phyloP scores from a whole-genome alignment of 2,329 filamentous ascomycete species.

The Clarireedia homoeocarpa region DNA sequence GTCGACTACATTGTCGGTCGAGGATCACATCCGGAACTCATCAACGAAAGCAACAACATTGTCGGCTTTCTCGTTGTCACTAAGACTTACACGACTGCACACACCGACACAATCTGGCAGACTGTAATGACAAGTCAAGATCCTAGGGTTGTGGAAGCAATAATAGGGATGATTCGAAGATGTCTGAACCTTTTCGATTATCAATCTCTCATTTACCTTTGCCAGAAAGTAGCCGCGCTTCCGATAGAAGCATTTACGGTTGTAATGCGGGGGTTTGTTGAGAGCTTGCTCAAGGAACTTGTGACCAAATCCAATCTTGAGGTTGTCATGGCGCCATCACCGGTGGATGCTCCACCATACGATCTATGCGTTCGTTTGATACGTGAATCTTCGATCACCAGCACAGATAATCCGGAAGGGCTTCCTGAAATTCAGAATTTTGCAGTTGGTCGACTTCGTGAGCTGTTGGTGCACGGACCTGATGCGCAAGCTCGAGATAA shows the following conservation, averaged over 20 bases:
- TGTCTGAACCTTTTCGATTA: constrained; percentile 43
- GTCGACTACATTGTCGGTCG: constrained; percentile 84
- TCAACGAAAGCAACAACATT: constrained; percentile 72
- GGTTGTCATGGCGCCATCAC: constrained; percentile 8
- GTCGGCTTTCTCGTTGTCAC: constrained; percentile 82
- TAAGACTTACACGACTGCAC: constrained; percentile 58
- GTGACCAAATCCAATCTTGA: constrained; percentile 28
- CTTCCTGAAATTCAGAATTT: constrained; percentile 56
- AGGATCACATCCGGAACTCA: constrained; percentile 87
- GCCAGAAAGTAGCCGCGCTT: constrained; percentile 59
- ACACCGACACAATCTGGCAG: constrained; percentile 78
- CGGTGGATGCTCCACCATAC: constrained; percentile 40
- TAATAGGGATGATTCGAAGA: constrained; percentile 55
- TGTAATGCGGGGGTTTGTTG: constrained; percentile 54
- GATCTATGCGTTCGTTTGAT: constrained; percentile 59
- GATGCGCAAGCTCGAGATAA: constrained; percentile 47
- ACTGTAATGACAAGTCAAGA: constrained; percentile 77
- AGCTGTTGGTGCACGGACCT: constrained; percentile 50
- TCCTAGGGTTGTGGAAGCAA: constrained; percentile 72
- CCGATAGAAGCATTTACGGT: constrained; percentile 55
- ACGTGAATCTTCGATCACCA: constrained; percentile 58
- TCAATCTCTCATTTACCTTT: constrained; percentile 53
- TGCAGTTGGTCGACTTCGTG: constrained; percentile 52
- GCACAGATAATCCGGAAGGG: constrained; percentile 45
- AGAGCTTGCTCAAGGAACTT: constrained; percentile 41